Evolutionary conservation across 208 protist species (phyloP).

Genomic region (Leishmania lainsoni): DNA sequence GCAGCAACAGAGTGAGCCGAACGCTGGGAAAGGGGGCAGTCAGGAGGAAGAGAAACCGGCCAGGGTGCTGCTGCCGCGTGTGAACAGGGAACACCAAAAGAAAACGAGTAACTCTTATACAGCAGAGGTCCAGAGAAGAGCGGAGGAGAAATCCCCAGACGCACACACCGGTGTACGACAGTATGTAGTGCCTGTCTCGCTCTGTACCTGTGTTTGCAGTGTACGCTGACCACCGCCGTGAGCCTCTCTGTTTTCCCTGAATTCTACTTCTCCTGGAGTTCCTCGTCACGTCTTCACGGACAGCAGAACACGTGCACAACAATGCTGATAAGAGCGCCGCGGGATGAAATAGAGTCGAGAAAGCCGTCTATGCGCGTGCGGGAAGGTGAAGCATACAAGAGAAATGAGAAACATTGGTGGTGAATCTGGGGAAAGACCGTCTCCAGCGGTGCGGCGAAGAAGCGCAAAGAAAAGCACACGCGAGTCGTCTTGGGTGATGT

Average conservation of each 20-base stretch:
- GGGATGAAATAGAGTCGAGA: not conserved
- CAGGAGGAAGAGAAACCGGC: not conserved
- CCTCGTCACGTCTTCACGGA: not conserved
- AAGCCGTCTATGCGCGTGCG: not conserved
- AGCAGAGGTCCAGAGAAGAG: not conserved
- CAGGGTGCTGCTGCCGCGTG: not conserved
- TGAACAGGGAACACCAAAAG: not conserved
- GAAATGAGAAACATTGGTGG: not conserved
- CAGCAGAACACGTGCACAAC: not conserved
- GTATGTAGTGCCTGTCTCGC: not conserved
- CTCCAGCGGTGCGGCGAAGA: not conserved
- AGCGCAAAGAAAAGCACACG: not conserved
- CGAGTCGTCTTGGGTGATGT: not conserved
- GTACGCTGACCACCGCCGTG: not conserved
- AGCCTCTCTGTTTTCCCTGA: not conserved
- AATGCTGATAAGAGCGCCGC: not conserved
- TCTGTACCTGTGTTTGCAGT: not conserved
- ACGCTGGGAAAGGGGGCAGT: not conserved
- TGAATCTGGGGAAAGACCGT: no score
- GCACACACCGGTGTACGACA: not conserved
- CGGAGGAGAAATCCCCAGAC: not conserved
- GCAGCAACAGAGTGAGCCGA: not conserved
- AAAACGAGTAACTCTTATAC: not conserved
- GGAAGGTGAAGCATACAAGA: not conserved
- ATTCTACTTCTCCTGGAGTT: not conserved